Evolutionary conservation across 352 stramenopile species (phyloP).

Genomic region (Pseudoperonospora humuli): DNA sequence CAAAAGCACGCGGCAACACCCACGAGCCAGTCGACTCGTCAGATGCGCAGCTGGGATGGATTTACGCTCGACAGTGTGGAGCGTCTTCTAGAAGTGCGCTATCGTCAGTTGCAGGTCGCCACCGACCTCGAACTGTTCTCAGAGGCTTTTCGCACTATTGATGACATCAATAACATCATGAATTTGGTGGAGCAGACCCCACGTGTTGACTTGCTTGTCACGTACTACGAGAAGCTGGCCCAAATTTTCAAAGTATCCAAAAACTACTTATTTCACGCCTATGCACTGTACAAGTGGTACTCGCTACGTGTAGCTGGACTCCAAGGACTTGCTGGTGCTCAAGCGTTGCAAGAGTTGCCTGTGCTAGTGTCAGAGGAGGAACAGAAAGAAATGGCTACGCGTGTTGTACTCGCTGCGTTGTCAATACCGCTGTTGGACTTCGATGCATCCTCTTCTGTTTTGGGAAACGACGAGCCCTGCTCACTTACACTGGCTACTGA

Average conservation of each 20-base stretch:
- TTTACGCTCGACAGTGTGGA: conserved; percentile 94
- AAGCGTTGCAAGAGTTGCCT: conserved; percentile 29
- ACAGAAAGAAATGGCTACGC: conserved; percentile 81
- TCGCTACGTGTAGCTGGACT: conserved; percentile 87
- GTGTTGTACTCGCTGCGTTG: conserved; percentile 89
- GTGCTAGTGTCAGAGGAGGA: conserved; percentile 66
- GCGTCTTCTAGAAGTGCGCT: conserved; percentile 94
- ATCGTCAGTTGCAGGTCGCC: conserved; percentile 94
- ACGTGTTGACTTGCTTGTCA: conserved; percentile 93
- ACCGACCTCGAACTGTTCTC: conserved; percentile 94
- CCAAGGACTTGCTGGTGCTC: conserved; percentile 35
- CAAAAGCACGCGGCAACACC: conserved; percentile 86
- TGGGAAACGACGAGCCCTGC: conserved; percentile 43
- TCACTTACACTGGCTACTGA: conserved; percentile 40
- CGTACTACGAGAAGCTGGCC: conserved; percentile 97
- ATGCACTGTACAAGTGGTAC: conserved; percentile 95
- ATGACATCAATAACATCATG: conserved; percentile 99
- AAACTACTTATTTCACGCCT: conserved; percentile 96
- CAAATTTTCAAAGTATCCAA: conserved; percentile 96
- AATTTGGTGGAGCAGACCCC: conserved; percentile 79
- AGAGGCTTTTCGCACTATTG: conserved; percentile 97
- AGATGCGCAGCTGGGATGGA: conserved; percentile 94
- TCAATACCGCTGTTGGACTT: conserved; percentile 88
- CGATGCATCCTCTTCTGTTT: conserved; percentile 44
- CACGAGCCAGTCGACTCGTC: conserved; percentile 64